These are phyloP conservation scores for Lipomyces japonicus DNA, from an alignment of 805 yeast genomes.

Conservation along the genomic window DNA sequence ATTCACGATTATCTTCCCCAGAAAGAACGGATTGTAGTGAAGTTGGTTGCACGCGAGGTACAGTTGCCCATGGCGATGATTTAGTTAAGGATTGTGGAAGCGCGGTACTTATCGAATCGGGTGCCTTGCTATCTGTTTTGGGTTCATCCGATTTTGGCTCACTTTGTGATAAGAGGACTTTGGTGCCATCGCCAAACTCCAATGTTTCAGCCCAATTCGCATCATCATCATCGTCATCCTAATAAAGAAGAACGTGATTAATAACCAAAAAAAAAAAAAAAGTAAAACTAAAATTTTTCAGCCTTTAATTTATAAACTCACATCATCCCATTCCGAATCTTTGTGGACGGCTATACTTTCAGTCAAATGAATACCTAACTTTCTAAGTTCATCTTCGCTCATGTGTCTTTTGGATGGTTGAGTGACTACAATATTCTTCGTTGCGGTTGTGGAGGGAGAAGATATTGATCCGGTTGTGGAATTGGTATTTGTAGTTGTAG, in stretches of 20 bases:
- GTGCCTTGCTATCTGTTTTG: too few species aligned
- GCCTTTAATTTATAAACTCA: slow-evolving; percentile 1
- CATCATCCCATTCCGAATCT: slow-evolving; percentile 39
- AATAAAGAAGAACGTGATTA: too few species aligned
- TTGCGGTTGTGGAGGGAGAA: neutral
- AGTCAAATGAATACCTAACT: slow-evolving; percentile 38
- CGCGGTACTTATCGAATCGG: too few species aligned
- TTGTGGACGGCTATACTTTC: slow-evolving; percentile 34
- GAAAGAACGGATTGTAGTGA: slow-evolving; percentile 5
- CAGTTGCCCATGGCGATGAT: slow-evolving; percentile 27
- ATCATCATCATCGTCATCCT: slow-evolving; percentile 38
- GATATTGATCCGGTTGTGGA: too few species aligned
- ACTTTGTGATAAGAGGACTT: slow-evolving; percentile 28
- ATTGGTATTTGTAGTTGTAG: neutral
- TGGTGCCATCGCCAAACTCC: slow-evolving; percentile 32
- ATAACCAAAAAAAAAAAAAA: too few species aligned
- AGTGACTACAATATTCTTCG: neutral
- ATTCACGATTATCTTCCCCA: neutral
- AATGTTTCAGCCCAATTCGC: slow-evolving; percentile 35
- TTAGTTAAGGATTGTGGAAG: too few species aligned
- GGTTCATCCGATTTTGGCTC: neutral
- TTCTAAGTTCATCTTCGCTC: slow-evolving; percentile 38
- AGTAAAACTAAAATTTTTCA: too few species aligned
- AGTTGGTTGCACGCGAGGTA: slow-evolving; percentile 20
- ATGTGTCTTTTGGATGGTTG: slow-evolving; percentile 13